Percentiles rank a stretch among this genome's conserved stretches.
Evolutionary conservation across 768 basidiomycete species (phyloP).

Genomic region (Hortiboletus campestris): DNA sequence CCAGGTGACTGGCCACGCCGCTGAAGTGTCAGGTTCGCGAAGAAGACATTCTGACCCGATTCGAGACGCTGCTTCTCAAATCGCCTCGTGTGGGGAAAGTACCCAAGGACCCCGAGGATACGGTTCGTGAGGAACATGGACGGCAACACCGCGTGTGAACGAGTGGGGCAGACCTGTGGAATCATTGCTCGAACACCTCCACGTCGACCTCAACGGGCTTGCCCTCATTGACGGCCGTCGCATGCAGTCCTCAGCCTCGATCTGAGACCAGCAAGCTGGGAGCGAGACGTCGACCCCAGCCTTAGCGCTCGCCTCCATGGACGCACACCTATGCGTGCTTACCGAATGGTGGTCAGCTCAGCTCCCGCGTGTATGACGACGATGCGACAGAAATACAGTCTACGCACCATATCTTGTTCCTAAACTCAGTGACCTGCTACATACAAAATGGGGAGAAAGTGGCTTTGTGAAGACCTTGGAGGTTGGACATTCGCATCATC

Average conservation of each 20-base stretch:
- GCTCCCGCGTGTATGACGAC: too few species aligned
- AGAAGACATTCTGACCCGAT: slow-evolving; percentile 42
- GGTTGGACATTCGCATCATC: too few species aligned
- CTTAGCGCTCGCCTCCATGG: slow-evolving; percentile 24
- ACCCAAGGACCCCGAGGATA: slow-evolving; percentile 32
- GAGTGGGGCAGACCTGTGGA: slow-evolving; percentile 30
- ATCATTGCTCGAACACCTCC: slow-evolving; percentile 35
- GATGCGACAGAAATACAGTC: not conserved
- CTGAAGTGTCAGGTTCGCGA: slow-evolving; percentile 39
- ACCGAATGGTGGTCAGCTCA: not conserved
- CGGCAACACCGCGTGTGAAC: slow-evolving; percentile 19
- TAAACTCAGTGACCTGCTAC: slow-evolving; percentile 24
- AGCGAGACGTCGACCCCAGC: slow-evolving; percentile 23
- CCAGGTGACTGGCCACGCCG: slow-evolving; percentile 31
- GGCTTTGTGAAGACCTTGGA: too few species aligned
- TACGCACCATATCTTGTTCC: slow-evolving; percentile 39
- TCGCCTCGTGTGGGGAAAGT: slow-evolving; percentile 4
- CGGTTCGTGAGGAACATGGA: slow-evolving; percentile 40
- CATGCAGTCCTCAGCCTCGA: slow-evolving; percentile 25
- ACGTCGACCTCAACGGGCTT: slow-evolving; percentile 1
- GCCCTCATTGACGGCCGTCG: slow-evolving; percentile 11
- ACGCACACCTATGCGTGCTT: slow-evolving; percentile 35
- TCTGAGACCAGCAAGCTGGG: slow-evolving; percentile 24
- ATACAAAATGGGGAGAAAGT: too few species aligned
- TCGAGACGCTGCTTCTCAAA: slow-evolving; percentile 13